Conservation (phyloP, 2,329 filamentous ascomycete genomes). For the Talaromyces sp. region DNA sequence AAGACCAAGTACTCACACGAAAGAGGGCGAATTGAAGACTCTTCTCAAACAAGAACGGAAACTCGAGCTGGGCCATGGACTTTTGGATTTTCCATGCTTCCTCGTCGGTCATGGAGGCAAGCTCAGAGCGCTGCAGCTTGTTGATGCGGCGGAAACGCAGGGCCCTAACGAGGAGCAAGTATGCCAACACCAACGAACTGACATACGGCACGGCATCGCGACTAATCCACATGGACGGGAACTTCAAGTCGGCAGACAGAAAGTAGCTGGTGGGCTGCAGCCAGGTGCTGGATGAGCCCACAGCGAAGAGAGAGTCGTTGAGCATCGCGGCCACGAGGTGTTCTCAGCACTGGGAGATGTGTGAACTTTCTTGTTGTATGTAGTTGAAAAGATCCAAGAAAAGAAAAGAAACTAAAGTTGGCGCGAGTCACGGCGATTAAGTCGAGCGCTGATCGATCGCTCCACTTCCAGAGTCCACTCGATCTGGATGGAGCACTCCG, state of each 20-base stretch:
- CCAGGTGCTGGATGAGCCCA: not conserved
- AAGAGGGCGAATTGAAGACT: constrained; percentile 57
- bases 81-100: constrained; percentile 49
- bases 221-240: not conserved
- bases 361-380: too few relatives aligned
- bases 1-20: too few relatives aligned
- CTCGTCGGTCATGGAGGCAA: constrained; percentile 50
- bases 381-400: not conserved
- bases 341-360: not conserved
- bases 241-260: not conserved
- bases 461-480: not conserved
- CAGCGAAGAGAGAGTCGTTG: not conserved
- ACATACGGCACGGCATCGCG: not conserved
- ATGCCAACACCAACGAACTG: not conserved
- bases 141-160: constrained; percentile 31
- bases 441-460: not conserved
- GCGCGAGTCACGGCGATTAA: not conserved
- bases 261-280: not conserved
- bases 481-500: not conserved
- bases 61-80: constrained; percentile 47
- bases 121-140: constrained; percentile 37
- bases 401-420: not conserved
- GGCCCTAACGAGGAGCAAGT: constrained; percentile 16
- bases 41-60: constrained; percentile 49
- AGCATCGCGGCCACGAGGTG: not conserved